Conservation (phyloP, 306 rosid genomes). For the Delonix regia region DNA sequence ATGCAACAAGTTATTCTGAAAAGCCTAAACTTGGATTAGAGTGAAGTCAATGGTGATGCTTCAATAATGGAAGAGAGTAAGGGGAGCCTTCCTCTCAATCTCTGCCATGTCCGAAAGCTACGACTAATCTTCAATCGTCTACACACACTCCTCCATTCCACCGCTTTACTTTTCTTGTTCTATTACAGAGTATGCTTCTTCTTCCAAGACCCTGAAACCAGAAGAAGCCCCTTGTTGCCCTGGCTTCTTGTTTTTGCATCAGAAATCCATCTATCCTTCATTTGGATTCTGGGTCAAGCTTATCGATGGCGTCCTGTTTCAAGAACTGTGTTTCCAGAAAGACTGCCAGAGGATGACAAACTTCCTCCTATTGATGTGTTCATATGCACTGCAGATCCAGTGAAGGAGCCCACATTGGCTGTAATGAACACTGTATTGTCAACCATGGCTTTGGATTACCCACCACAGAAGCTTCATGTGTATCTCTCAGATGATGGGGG, state of each 20-base stretch:
- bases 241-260: slow-evolving; percentile 62
- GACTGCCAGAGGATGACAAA: slow-evolving; percentile 56
- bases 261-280: slow-evolving; percentile 61
- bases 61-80: slow-evolving; percentile 45
- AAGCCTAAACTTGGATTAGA: neutral
- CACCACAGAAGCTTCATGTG: slow-evolving; percentile 64
- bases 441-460: slow-evolving; percentile 77
- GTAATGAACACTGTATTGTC: slow-evolving; percentile 83
- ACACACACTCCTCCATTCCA: slow-evolving; percentile 52
- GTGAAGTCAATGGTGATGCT: no score
- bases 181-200: slow-evolving; percentile 55
- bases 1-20: neutral
- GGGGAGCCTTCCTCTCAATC: slow-evolving; percentile 43
- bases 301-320: slow-evolving; percentile 61
- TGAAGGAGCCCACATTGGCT: slow-evolving; percentile 64
- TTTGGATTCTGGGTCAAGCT: slow-evolving; percentile 66
- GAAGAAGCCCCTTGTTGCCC: slow-evolving; percentile 37
- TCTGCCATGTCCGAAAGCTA: slow-evolving; percentile 49
- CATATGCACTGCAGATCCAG: slow-evolving; percentile 71
- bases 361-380: slow-evolving; percentile 70
- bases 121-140: slow-evolving; percentile 49
- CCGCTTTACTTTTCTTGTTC: slow-evolving; percentile 55
- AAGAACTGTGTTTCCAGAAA: slow-evolving; percentile 56
- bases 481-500: slow-evolving; percentile 81
- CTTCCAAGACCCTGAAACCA: slow-evolving; percentile 37